Evolutionary conservation across 106 monocot species (phyloP).

Genomic region (Alisma plantagoaquatica): DNA sequence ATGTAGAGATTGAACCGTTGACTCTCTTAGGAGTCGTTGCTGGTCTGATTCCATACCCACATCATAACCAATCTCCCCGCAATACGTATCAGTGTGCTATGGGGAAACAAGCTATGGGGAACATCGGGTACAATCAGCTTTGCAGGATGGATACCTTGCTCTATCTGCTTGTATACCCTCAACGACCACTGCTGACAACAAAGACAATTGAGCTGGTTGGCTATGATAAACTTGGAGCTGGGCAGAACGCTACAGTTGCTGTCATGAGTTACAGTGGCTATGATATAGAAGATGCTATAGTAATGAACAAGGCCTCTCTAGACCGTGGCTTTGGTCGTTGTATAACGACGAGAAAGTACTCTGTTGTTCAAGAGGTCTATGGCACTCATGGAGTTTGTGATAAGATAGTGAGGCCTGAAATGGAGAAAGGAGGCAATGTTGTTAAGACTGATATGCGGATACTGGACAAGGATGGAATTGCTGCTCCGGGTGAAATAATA

Average conservation of each 20-base stretch:
- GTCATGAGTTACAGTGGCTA: slow-evolving; percentile 99
- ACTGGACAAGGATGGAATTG: slow-evolving; percentile 92
- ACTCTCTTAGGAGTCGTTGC: slow-evolving; percentile 87
- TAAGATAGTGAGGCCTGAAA: slow-evolving; percentile 48
- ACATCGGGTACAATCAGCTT: slow-evolving; percentile 73
- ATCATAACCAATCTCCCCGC: slow-evolving; percentile 96
- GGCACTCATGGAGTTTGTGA: slow-evolving; percentile 28
- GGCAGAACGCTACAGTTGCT: slow-evolving; percentile 98
- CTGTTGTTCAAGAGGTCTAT: slow-evolving; percentile 46
- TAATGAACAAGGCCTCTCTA: slow-evolving; percentile 98
- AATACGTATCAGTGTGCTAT: slow-evolving; percentile 99
- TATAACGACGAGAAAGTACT: slow-evolving; percentile 77
- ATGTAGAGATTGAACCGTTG: slow-evolving; percentile 95
- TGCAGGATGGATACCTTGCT: slow-evolving; percentile 51
- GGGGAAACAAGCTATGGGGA: slow-evolving; percentile 99
- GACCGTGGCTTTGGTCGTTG: slow-evolving; percentile 99
- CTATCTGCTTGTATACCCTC: slow-evolving; percentile 85
- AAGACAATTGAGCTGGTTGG: slow-evolving; percentile 96
- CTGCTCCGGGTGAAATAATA: slow-evolving; percentile 78
- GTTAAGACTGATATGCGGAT: slow-evolving; percentile 52
- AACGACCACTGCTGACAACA: slow-evolving; percentile 88
- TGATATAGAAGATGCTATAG: slow-evolving; percentile 96
- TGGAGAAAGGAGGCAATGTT: slow-evolving; percentile 28
- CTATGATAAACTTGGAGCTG: slow-evolving; percentile 94
- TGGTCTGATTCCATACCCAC: slow-evolving; percentile 94